Evolutionary conservation across 2,329 filamentous ascomycete species (phyloP), one percentile per base, ranked within the genome.

Genomic region (Aureobasidium zeae): DNA sequence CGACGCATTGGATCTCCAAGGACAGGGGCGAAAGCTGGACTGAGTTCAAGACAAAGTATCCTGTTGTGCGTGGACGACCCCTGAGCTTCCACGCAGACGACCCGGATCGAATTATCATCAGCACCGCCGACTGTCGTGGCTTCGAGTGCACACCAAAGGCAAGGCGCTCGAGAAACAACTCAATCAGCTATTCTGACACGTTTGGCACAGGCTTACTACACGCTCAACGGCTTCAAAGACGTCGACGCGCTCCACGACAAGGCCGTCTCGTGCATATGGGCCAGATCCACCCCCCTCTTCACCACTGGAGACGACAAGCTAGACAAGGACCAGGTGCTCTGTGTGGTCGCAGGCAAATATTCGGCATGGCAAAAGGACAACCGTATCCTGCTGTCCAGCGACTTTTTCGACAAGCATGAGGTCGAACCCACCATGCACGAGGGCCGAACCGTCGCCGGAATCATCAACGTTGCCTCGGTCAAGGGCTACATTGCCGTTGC

Each of bases 401-500:
- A 84, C 56, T 96, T 78, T 65, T 98, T 95, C 66, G 61, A 70
- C 29, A 68, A 72, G 20, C 63, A 69, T n/a, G 65, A 67, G 11
- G 59, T 77, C 25, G 88, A 96, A 65, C 85, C 84, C 5, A 76
- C 81, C 46, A 70, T 98, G 54, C 81, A 86, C 50, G 76, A 75
- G 20, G 77, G 79, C 47, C 77, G 83, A 44, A 77, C 83, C 1
- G 79, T 94, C 4, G 74, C 79, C 51, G 89, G 91, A 44, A 75
- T 94, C 51, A 76, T 86, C 50, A 89, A 83, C 59, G 69, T 94
- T 51, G 88, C 86, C 3, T 69, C 80, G 8, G 85, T 94, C 48
- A 94, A 94, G 63, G 85, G 83, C 54, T 94, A 83, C 58, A 67
- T 98, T 22, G 75, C 98, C 29, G 85, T 83, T 12, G 91, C 89